A percentile compares a stretch with the other conserved stretches of the same genome.
Evolutionary conservation across 768 basidiomycete genomes (phyloP).

Genomic region (Tremella mesenterica): DNA sequence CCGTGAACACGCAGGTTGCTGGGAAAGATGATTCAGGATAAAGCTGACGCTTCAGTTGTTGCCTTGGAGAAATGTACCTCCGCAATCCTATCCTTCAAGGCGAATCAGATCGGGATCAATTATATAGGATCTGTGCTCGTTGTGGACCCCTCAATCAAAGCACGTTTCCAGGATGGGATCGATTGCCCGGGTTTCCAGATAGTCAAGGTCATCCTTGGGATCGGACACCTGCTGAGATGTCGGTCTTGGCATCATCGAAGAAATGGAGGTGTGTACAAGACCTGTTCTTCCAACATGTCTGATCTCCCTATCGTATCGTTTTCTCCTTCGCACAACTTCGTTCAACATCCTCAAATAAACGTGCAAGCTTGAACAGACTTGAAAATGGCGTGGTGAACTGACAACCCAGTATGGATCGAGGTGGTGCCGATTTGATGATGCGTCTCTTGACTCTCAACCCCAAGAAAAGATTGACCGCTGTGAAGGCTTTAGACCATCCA

Average conservation of each 20-base stretch:
- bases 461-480: constrained; percentile 68
- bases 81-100: constrained; percentile 80
- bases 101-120: constrained; percentile 79
- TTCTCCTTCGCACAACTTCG: no score
- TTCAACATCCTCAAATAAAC: no score
- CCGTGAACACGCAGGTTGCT: no score
- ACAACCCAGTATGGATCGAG: constrained; percentile 54
- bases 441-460: constrained; percentile 77
- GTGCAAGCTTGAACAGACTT: neutral
- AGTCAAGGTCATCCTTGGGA: constrained; percentile 25
- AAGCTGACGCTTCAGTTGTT: constrained; percentile 55
- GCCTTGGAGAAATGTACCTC: constrained; percentile 93
- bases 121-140: constrained; percentile 79
- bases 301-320: no score
- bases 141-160: constrained; percentile 65
- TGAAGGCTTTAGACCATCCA: constrained; percentile 77
- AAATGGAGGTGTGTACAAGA: constrained; percentile 30
- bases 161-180: constrained; percentile 45
- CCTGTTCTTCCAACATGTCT: no score
- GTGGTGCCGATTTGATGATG: constrained; percentile 74
- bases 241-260: constrained; percentile 15
- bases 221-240: constrained; percentile 8
- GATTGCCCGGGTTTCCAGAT: constrained; percentile 43
- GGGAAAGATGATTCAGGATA: no score
- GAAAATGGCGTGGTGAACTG: neutral